Conservation (phyloP, 2,329 filamentous ascomycete species). For the Colletotrichum endophyticum region DNA sequence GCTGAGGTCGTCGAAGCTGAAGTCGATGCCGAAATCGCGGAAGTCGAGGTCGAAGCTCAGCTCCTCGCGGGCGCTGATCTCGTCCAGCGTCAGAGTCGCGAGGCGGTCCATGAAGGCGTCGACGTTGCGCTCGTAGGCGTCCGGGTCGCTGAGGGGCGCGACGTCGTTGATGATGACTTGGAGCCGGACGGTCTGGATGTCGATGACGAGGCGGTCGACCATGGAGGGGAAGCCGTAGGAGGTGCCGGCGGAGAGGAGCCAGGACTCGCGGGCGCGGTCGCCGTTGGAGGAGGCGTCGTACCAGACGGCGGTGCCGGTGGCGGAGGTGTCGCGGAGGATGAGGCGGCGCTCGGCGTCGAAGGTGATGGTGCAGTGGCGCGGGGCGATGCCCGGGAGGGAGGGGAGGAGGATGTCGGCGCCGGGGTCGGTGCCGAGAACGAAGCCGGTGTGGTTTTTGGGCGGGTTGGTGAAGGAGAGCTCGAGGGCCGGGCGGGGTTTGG, state of each 20-base stretch:
- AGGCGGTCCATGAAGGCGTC: constrained; percentile 31
- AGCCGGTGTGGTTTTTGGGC: constrained; percentile 38
- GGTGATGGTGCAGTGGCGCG: constrained; percentile 41
- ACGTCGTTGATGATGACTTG: constrained; percentile 42
- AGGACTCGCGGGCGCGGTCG: constrained; percentile 38
- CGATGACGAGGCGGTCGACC: constrained; percentile 38
- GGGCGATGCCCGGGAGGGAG: constrained; percentile 33
- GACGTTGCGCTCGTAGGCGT: constrained; percentile 36
- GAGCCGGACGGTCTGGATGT: constrained; percentile 44
- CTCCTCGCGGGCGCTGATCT: neutral
- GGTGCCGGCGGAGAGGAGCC: constrained; percentile 37
- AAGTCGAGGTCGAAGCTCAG: neutral
- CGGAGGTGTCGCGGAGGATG: constrained; percentile 42
- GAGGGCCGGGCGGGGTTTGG: constrained; percentile 29
- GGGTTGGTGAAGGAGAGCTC: constrained; percentile 38
- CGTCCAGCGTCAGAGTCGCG: neutral
- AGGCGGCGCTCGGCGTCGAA: constrained; percentile 43
- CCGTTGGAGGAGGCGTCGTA: constrained; percentile 45
- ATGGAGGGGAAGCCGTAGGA: constrained; percentile 36
- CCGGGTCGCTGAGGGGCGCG: constrained; percentile 32
- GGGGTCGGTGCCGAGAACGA: constrained; percentile 43
- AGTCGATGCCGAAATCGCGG: constrained; percentile 9
- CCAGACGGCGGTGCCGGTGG: constrained; percentile 44
- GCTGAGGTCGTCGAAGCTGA: constrained; percentile 5
- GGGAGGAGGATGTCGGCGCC: constrained; percentile 43